These are phyloP conservation scores for Aspergillus novofumigatus DNA, from an alignment of 2,329 filamentous ascomycete genomes.

Conservation along the genomic window DNA sequence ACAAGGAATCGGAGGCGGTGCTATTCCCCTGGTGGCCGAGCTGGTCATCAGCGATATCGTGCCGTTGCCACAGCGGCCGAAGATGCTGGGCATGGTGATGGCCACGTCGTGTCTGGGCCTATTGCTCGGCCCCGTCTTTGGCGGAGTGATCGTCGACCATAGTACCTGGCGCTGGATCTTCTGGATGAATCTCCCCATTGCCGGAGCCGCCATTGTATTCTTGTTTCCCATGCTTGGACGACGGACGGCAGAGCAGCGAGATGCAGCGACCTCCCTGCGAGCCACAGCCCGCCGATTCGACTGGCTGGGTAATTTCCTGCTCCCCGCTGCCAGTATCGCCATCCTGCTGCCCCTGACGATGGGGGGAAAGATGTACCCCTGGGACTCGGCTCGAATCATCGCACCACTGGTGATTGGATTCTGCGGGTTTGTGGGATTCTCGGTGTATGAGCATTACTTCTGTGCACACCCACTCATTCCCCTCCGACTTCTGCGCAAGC, in stretches of 20 bases:
- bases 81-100: slow-evolving; percentile 22
- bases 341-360: slow-evolving; percentile 6
- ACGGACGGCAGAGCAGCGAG: no score
- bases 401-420: no score
- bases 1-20: slow-evolving; percentile 51
- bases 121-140: slow-evolving; percentile 44
- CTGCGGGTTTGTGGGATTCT: no score
- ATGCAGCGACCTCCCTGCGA: not conserved
- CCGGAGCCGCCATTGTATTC: no score
- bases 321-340: slow-evolving; percentile 6
- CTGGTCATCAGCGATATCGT: slow-evolving; percentile 47
- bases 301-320: slow-evolving; percentile 3
- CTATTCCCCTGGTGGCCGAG: slow-evolving; percentile 38
- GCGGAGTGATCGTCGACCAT: slow-evolving; percentile 22
- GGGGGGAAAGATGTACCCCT: slow-evolving; percentile 1
- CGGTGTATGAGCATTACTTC: no score
- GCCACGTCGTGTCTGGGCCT: slow-evolving; percentile 35
- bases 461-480: no score
- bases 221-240: no score
- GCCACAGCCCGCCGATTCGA: not conserved
- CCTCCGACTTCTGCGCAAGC: no score
- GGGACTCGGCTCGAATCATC: no score
- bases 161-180: slow-evolving; percentile 14
- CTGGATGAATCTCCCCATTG: not conserved
- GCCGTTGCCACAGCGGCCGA: slow-evolving; percentile 33